Base-by-base conservation (phyloP, 2,329 filamentous ascomycete species). In the Ophiocordyceps camponoti-saundersi region DNA sequence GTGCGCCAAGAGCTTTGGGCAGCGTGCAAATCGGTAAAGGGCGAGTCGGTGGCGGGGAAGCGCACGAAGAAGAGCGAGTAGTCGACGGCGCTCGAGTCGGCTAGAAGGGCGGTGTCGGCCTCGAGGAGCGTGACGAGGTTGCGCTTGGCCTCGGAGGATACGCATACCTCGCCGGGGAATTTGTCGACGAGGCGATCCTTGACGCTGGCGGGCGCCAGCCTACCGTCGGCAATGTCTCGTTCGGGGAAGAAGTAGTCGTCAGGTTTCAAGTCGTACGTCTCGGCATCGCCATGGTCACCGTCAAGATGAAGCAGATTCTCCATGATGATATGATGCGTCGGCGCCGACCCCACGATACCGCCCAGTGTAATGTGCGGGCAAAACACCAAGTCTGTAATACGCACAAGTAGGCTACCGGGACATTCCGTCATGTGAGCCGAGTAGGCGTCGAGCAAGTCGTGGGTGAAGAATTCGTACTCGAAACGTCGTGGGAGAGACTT, bases 261-360 rank as follows among this genome's bases (percentile, higher is more conserved):
- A 0, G 83, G 83, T 56, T 88, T 88, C 44, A 87, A 70, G 50
- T 87, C 83, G 61, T 80, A 87, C 1, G 75, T 78, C 56, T 86
- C 77, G 82, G 82, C 87, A 11, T 56, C 56, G 47, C 67, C 65
- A 13, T 65, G 61, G 15, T 67, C 65, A 51, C 77, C 71, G 2
- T 81, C 82, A 50, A 74, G 44, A 5, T 36, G 76, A 22, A 85
- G 65, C 2, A 85, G 67, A 56, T 87, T 87, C 59, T 86, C 82
- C 83, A 87, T 87, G 55, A 87, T 69, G 49, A 87, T 82, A 56
- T 86, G 82, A 52, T 85, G 81, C 1, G 75, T 77, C 0, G 83
- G 82, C 0, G 79, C 75, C 1, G 72, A 62, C 5, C 79, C 72
- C 0, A 85, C 53, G 0, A 78, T 53, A 1, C 73, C 70, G 1